These are phyloP conservation scores for Xylaria sp. DNA, from an alignment of 2,329 filamentous ascomycete species.

Conservation along the genomic window DNA sequence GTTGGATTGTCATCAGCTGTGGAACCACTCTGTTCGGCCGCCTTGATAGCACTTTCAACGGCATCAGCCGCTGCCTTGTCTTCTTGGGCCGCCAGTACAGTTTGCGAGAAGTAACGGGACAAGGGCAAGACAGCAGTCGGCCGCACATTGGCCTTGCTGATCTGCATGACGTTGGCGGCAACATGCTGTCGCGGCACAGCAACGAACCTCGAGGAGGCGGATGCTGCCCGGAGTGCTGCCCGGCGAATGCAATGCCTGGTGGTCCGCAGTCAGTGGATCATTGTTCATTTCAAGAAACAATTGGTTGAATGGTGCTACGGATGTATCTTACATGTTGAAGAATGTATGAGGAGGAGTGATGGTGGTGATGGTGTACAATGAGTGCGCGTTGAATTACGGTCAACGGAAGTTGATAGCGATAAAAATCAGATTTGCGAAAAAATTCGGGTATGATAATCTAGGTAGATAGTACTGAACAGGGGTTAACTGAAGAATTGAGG, in stretches of 20 bases:
- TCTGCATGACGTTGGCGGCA: slow-evolving; percentile 44
- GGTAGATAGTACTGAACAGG: neutral
- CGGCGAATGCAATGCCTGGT: slow-evolving; percentile 49
- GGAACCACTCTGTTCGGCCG: slow-evolving; percentile 9
- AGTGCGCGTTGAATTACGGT: neutral
- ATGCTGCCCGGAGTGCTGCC: slow-evolving; percentile 48
- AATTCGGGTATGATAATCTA: neutral
- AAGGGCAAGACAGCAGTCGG: slow-evolving; percentile 41
- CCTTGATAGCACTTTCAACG: slow-evolving; percentile 26
- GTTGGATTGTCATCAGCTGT: neutral
- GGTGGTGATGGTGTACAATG: neutral
- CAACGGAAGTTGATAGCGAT: neutral
- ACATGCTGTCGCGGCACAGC: slow-evolving; percentile 47
- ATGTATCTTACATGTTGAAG: slow-evolving; percentile 41
- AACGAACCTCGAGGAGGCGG: slow-evolving; percentile 43
- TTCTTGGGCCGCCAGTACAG: slow-evolving; percentile 41
- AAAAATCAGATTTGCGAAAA: neutral
- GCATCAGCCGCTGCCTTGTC: slow-evolving; percentile 27
- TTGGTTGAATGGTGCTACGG: neutral
- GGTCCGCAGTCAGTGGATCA: slow-evolving; percentile 34
- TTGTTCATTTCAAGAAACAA: neutral
- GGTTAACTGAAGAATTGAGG: neutral
- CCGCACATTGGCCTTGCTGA: slow-evolving; percentile 43
- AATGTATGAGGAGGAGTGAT: neutral
- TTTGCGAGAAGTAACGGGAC: slow-evolving; percentile 48